Evolutionary conservation across 176 grass and related monocot species (phyloP), one percentile per base, ranked within the genome.

Genomic region (Cenchrus americanus): DNA sequence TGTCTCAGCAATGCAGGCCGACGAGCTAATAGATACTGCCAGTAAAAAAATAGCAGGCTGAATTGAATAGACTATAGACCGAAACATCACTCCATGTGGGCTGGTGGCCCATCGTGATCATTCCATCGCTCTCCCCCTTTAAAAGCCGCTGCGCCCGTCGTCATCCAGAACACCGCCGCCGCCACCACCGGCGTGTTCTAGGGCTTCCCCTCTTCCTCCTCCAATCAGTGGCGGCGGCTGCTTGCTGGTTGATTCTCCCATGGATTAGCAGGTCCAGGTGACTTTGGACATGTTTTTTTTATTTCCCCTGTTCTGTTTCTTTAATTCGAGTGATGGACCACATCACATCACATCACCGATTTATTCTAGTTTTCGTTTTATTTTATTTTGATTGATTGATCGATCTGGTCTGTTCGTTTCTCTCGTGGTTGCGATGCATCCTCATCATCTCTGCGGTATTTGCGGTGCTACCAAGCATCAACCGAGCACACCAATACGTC

Each of bases 121-220:
- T 18, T 12, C 71, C 48, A 0, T 53, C 5, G 3, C 24, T 54
- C 24, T 24, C 3, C 10, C 24, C 49, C 15, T 51, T 66, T 64
- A 50, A 79, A 79, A 79, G 24, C 21, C 17, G 18, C 23, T 24
- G 57, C 59, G 30, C 24, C 22, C 14, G 37, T n/a, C 9, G n/a
- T 18, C 41, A 21, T 3, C 27, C 37, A 1, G 8, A 6, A 0
- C 73, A 3, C 26, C 17, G 5, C 74, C 40, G 12, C 21, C 58
- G 75, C 75, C 75, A n/a, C 55, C 75, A 11, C n/a, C 8, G n/a
- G 1, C 71, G 8, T 30, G 8, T 47, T 67, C 51, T 78, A 69
- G 63, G 73, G 51, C 40, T 47, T 48, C 1, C 7, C 7, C 13
- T 0, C 7, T 15, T 46, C 37, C 1, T 77, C 22, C 51, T 12